Conservation (phyloP, 2,329 filamentous ascomycete species). For the Aspergillus cejpii region DNA sequence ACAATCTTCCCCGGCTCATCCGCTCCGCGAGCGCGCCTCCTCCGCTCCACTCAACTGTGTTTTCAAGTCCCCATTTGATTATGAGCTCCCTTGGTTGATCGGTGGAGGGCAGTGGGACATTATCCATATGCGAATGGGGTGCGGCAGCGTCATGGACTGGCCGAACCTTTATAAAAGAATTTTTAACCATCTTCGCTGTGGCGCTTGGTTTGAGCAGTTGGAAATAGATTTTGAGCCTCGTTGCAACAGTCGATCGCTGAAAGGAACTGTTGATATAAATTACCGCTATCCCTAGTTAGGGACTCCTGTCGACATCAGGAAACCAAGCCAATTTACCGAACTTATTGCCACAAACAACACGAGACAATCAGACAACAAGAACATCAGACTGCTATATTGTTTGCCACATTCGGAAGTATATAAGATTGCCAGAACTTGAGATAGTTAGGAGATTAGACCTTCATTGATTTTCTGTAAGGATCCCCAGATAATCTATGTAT, state of each 20-base stretch:
- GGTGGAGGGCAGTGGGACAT: slow-evolving; percentile 3
- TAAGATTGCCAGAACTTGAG: too few species aligned
- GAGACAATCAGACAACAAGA: too few species aligned
- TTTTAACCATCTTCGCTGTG: background rate
- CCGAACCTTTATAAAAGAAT: slow-evolving; percentile 1
- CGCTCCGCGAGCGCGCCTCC: slow-evolving; percentile 4
- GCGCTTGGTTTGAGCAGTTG: slow-evolving; percentile 4
- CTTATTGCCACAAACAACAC: too few species aligned
- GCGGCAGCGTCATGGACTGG: slow-evolving; percentile 1
- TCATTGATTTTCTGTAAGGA: too few species aligned
- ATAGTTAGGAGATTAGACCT: too few species aligned
- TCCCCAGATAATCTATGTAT: too few species aligned
- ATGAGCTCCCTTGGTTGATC: slow-evolving; percentile 1
- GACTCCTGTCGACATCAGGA: too few species aligned
- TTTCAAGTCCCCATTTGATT: background rate
- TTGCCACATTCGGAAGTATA: too few species aligned
- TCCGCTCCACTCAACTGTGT: slow-evolving; percentile 30
- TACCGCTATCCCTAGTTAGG: too few species aligned
- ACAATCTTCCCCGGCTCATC: slow-evolving; percentile 14
- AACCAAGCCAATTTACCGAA: too few species aligned
- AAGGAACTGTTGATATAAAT: too few species aligned
- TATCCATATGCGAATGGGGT: slow-evolving; percentile 3
- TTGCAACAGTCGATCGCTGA: background rate
- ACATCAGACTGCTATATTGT: too few species aligned
- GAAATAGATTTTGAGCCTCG: slow-evolving; percentile 4